phyloP scores from a whole-genome alignment of 2,329 filamentous ascomycete species.

The Aspergillus tamarii region DNA sequence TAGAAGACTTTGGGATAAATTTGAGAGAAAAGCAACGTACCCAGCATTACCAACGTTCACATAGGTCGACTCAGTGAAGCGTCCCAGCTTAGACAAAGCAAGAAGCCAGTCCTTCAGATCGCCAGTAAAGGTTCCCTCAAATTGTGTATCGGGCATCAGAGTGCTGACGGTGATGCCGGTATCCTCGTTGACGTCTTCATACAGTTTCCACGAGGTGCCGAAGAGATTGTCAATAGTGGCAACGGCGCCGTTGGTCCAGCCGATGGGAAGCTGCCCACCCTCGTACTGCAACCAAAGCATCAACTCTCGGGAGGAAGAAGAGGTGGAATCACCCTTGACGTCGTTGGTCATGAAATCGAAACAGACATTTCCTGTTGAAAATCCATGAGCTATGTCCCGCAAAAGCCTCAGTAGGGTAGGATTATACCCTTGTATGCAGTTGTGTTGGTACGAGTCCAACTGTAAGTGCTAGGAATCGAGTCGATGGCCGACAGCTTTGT shows the following conservation, averaged over 20 bases:
- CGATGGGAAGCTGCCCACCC: slow-evolving; percentile 51
- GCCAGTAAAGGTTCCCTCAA: slow-evolving; percentile 41
- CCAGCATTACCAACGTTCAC: slow-evolving; percentile 51
- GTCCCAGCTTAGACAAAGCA: slow-evolving; percentile 41
- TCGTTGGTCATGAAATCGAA: slow-evolving; percentile 52
- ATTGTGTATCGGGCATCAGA: slow-evolving; percentile 43
- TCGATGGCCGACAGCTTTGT: slow-evolving; percentile 42
- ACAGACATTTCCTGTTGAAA: slow-evolving; percentile 36
- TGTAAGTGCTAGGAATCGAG: slow-evolving; percentile 45
- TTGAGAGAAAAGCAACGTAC: slow-evolving; percentile 10
- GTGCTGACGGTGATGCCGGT: slow-evolving; percentile 49
- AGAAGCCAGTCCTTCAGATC: slow-evolving; percentile 49
- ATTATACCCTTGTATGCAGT: slow-evolving; percentile 45
- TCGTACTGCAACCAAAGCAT: slow-evolving; percentile 53
- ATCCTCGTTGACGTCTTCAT: slow-evolving; percentile 47
- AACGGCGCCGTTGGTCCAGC: slow-evolving; percentile 39
- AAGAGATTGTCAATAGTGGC: slow-evolving; percentile 42
- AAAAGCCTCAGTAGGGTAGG: neutral
- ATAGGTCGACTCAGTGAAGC: slow-evolving; percentile 42
- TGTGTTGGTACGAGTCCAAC: slow-evolving; percentile 45
- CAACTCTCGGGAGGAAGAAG: slow-evolving; percentile 43
- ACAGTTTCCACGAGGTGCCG: slow-evolving; percentile 47
- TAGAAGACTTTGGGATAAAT: slow-evolving; percentile 4
- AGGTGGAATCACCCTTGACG: slow-evolving; percentile 48
- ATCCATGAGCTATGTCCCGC: neutral